Base-by-base conservation (phyloP, 2,329 filamentous ascomycete genomes). In the Penicillium paneum region DNA sequence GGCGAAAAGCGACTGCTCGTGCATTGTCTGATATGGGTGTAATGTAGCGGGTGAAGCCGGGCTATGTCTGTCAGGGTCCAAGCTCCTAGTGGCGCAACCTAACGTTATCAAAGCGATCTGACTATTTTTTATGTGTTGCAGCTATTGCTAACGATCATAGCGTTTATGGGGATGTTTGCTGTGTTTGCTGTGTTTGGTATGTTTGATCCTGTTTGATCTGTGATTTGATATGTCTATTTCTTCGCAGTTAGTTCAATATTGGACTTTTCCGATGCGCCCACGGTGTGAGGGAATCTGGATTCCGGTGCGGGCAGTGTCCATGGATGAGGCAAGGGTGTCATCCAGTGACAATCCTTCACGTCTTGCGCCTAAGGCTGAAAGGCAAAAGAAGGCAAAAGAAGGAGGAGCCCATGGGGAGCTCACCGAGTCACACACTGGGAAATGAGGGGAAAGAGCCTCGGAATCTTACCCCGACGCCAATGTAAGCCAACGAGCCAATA, bases 1-100 rank as follows among this genome's bases (percentile, higher is more conserved):
- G 63, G 81, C 83, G 71, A 82, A 85, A 42, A 87, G 78, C 44
- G 84, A 74, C 61, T 85, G 76, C 74, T 86, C 83, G 71, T 86
- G 83, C 83, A 86, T 42, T 42, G 59, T 62, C 49, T 43, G 52
- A 52, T 36, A 53, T 46, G 51, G 35, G 41, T 31, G 19, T 17
- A 44, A 44, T 15, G 42, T 8, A 32, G 15, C 60, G 60, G 63
- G 59, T 52, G 52, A 64, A 63, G 17, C 44, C 62, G 63, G 62
- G 55, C 53, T 38, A 39, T 40, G 26, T 60, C 60, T 59, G 55
- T 64, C 54, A 61, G 57, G 58, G 61, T 54, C 62, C 61, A 60
- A 64, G 61, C 60, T 63, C 57, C 28, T 24, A 44, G 55, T 56
- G 56, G 57, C 48, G 54, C 44, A 36, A 28, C 24, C 42, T 36